A percentile compares a stretch with the other conserved stretches of the same genome.
phyloP scores from a whole-genome alignment of 2,329 filamentous ascomycete species.

The Trichoderma semiorbis region DNA sequence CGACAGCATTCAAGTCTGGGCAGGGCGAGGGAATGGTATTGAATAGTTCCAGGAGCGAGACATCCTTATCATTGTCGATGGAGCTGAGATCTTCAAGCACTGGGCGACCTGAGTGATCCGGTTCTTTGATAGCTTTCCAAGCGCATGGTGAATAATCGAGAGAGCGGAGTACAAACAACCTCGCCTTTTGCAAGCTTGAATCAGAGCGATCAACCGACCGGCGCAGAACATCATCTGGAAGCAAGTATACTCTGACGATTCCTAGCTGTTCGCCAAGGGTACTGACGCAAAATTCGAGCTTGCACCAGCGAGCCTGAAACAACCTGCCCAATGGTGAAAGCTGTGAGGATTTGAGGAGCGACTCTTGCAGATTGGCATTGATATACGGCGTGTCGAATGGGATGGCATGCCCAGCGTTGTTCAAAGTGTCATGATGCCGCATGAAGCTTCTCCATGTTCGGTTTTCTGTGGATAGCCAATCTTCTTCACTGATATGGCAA shows the following conservation, averaged over 20 bases:
- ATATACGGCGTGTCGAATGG: constrained; percentile 13
- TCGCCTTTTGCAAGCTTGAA: constrained; percentile 40
- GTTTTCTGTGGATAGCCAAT: constrained; percentile 17
- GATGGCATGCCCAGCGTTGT: constrained; percentile 26
- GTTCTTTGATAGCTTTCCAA: constrained; percentile 49
- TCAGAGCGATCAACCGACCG: constrained; percentile 48
- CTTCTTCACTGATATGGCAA: constrained; percentile 14
- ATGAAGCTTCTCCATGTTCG: background rate
- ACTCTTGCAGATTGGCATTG: constrained; percentile 20
- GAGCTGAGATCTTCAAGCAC: background rate
- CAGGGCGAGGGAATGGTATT: constrained; percentile 68
- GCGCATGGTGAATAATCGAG: constrained; percentile 54
- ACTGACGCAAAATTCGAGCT: constrained; percentile 37
- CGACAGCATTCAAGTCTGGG: constrained; percentile 49
- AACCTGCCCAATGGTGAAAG: constrained; percentile 24
- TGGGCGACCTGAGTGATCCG: background rate
- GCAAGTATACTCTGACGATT: constrained; percentile 55
- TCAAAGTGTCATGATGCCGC: background rate
- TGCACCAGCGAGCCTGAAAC: constrained; percentile 41
- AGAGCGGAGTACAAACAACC: constrained; percentile 46
- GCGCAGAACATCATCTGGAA: constrained; percentile 63
- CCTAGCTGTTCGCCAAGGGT: constrained; percentile 22
- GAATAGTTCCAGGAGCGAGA: constrained; percentile 66
- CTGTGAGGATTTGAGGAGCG: constrained; percentile 27
- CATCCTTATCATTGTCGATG: constrained; percentile 35